Conservation (phyloP, 73 alveolate species). For the Effrenium voratum region DNA sequence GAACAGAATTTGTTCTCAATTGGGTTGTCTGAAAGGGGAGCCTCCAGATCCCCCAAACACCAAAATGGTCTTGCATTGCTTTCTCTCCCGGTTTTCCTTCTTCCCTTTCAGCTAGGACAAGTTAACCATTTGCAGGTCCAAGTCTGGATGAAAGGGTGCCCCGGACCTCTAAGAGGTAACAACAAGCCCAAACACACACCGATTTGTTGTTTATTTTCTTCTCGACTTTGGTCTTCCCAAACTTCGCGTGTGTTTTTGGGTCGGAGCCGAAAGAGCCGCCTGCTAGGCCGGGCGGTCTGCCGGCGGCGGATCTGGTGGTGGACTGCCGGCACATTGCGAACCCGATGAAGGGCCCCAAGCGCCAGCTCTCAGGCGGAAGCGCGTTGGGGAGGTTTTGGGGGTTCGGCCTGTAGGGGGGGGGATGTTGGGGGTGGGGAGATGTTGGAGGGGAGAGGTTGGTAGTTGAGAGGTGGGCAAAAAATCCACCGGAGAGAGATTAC, state of each 20-base stretch:
- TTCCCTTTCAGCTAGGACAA: too few relatives aligned
- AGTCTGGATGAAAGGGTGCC: too few relatives aligned
- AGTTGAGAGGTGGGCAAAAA: background rate
- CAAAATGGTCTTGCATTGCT: too few relatives aligned
- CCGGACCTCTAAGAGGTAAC: too few relatives aligned
- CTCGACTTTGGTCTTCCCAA: too few relatives aligned
- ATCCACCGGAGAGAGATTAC: background rate
- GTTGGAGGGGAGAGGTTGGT: background rate
- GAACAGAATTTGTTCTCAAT: too few relatives aligned
- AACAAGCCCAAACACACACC: too few relatives aligned
- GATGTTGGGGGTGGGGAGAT: background rate
- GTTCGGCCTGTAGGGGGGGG: background rate
- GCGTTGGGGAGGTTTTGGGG: background rate
- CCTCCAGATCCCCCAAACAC: too few relatives aligned
- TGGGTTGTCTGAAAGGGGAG: too few relatives aligned
- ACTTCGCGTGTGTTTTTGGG: background rate
- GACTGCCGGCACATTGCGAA: constrained; percentile 50
- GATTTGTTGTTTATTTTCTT: too few relatives aligned
- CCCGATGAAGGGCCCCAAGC: constrained; percentile 48
- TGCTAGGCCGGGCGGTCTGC: constrained; percentile 51
- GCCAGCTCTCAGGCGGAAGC: constrained; percentile 42
- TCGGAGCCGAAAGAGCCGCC: background rate
- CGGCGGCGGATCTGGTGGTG: constrained; percentile 30
- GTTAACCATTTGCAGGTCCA: too few relatives aligned
- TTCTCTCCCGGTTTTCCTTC: too few relatives aligned